Percentiles rank a stretch among this genome's conserved stretches.
Conservation (phyloP, 352 stramenopile species). For the Pythium grandisporangium region DNA sequence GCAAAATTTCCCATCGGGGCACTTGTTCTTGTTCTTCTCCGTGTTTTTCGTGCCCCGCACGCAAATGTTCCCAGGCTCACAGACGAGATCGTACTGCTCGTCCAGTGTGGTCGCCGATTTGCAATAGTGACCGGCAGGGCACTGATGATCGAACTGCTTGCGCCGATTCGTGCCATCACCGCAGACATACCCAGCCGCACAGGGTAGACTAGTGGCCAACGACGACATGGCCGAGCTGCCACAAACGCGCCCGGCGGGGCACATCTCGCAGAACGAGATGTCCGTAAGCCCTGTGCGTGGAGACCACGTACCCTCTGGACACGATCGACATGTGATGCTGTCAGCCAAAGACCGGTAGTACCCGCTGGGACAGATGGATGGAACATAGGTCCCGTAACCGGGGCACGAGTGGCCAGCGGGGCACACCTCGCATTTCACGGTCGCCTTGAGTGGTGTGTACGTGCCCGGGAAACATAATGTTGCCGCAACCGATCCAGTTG, state of each 20-base stretch:
- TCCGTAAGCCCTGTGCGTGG: slow-evolving; percentile 87
- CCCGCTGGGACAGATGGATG: slow-evolving; percentile 89
- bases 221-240: slow-evolving; percentile 85
- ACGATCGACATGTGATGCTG: slow-evolving; percentile 92
- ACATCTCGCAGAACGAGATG: slow-evolving; percentile 94
- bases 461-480: slow-evolving; percentile 96
- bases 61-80: slow-evolving; percentile 86
- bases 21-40: slow-evolving; percentile 89
- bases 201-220: slow-evolving; percentile 76
- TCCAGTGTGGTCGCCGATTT: slow-evolving; percentile 67
- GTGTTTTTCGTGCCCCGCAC: slow-evolving; percentile 81
- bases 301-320: slow-evolving; percentile 93
- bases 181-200: slow-evolving; percentile 91
- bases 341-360: slow-evolving; percentile 94
- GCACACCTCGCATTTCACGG: slow-evolving; percentile 86
- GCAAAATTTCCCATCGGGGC: slow-evolving; percentile 90
- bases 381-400: slow-evolving; percentile 94
- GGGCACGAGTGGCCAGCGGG: slow-evolving; percentile 91
- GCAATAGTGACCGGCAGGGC: slow-evolving; percentile 89
- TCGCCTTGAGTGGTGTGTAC: slow-evolving; percentile 90
- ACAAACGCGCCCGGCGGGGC: slow-evolving; percentile 90
- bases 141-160: slow-evolving; percentile 90
- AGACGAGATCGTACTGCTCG: slow-evolving; percentile 84
- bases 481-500: slow-evolving; percentile 84
- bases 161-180: slow-evolving; percentile 88